phyloP scores from a whole-genome alignment of 257 asterid species.

The Solanum piurae region DNA sequence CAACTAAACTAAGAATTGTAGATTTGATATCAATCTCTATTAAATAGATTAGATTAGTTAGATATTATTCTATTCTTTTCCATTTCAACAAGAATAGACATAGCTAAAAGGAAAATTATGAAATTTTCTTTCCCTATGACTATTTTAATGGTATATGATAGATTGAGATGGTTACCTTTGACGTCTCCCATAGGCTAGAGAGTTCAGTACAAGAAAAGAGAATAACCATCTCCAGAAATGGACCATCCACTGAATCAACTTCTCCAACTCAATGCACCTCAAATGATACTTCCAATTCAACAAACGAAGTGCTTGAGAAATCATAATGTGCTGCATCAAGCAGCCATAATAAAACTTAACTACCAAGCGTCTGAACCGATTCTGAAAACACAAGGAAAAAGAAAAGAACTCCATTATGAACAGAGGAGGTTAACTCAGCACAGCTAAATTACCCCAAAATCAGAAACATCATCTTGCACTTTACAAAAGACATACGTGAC shows the following conservation, averaged over 20 bases:
- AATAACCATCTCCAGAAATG: constrained; percentile 17
- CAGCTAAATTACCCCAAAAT: not conserved
- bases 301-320: constrained; percentile 1
- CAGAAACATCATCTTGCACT: not conserved
- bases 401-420: not conserved
- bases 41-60: not conserved
- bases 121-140: not conserved
- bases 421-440: not conserved
- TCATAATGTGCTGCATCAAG: constrained; percentile 17
- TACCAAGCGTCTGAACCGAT: not conserved
- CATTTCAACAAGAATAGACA: not conserved
- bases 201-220: constrained; percentile 16
- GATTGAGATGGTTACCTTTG: constrained; percentile 16
- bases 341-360: constrained; percentile 12
- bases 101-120: not conserved
- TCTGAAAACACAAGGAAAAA: not conserved
- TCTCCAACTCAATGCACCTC: not conserved
- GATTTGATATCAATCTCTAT: not conserved
- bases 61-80: not conserved
- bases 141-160: not conserved
- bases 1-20: not conserved
- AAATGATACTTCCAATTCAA: not conserved
- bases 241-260: constrained; percentile 12
- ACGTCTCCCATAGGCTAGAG: constrained; percentile 2
- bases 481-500: not conserved